Percentiles rank a stretch among this genome's conserved stretches.
Evolutionary conservation across 768 basidiomycete species (phyloP).

Genomic region (Serpula lacrymans): DNA sequence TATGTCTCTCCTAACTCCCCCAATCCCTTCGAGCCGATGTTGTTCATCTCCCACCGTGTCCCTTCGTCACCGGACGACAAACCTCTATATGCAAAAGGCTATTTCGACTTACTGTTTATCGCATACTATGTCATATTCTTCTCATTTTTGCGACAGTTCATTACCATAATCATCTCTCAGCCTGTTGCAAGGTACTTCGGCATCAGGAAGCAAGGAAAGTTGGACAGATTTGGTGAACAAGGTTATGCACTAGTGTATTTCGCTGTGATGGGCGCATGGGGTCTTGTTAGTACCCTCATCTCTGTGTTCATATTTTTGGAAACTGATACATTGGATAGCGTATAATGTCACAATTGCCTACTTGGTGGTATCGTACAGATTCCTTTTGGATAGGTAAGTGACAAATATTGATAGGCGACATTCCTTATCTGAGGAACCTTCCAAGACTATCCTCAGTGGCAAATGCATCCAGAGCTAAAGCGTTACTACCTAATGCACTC

Average conservation of each 20-base stretch:
- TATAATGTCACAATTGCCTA: slow-evolving; percentile 79
- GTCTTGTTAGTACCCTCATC: slow-evolving; percentile 56
- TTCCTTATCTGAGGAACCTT: not conserved
- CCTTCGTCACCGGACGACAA: slow-evolving; percentile 49
- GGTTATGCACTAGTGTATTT: slow-evolving; percentile 87
- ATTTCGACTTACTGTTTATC: slow-evolving; percentile 74
- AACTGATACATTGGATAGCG: slow-evolving; percentile 40
- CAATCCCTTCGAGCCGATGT: slow-evolving; percentile 73
- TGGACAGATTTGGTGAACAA: slow-evolving; percentile 89
- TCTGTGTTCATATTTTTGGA: not conserved
- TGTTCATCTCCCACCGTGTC: slow-evolving; percentile 70
- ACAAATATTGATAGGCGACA: not conserved
- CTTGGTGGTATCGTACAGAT: slow-evolving; percentile 82
- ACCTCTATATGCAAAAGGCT: slow-evolving; percentile 69
- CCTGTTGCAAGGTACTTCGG: slow-evolving; percentile 72
- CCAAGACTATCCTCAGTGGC: slow-evolving; percentile 84
- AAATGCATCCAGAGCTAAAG: slow-evolving; percentile 83
- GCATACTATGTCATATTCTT: slow-evolving; percentile 84
- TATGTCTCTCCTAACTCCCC: slow-evolving; percentile 42
- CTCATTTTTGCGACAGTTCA: slow-evolving; percentile 78
- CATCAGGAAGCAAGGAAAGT: slow-evolving; percentile 60
- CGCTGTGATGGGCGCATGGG: slow-evolving; percentile 62
- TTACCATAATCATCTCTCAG: slow-evolving; percentile 60
- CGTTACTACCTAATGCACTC: slow-evolving; percentile 91
- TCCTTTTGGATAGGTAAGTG: slow-evolving; percentile 78